Percentiles rank a stretch among this genome's conserved stretches.
phyloP scores from a whole-genome alignment of 169 alveolate genomes.

The Plasmodium inui region DNA sequence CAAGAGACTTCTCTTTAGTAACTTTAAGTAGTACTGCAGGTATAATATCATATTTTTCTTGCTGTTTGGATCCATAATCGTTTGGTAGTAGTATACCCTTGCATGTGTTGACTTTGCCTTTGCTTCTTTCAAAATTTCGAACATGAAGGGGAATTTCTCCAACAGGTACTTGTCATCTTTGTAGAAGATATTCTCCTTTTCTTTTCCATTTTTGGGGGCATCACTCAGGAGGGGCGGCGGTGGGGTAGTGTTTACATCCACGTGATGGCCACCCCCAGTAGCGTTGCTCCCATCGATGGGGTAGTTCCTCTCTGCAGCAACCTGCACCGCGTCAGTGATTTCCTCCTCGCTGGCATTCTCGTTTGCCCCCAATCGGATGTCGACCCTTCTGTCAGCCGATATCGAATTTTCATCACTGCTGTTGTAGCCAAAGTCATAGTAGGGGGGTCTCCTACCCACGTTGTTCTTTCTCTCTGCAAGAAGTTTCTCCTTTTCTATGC shows the following conservation, averaged over 20 bases:
- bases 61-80: constrained; percentile 56
- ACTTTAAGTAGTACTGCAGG: constrained; percentile 61
- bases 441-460: not conserved
- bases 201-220: not conserved
- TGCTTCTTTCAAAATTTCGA: constrained; percentile 46
- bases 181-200: constrained; percentile 4
- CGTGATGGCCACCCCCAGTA: not conserved
- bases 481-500: not conserved
- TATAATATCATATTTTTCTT: constrained; percentile 69
- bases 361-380: not conserved
- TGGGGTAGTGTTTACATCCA: not conserved
- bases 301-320: not conserved
- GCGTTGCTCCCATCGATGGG: not conserved
- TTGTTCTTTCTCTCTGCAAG: not conserved
- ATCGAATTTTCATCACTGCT: constrained; percentile 47
- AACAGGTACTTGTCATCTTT: constrained; percentile 52
- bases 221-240: not conserved
- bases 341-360: not conserved
- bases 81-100: constrained; percentile 42
- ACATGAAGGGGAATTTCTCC: constrained; percentile 66
- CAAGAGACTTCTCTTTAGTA: constrained; percentile 28
- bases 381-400: not conserved
- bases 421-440: constrained; percentile 31
- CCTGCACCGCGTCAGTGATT: not conserved
- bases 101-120: constrained; percentile 19